A percentile compares a stretch with the other conserved stretches of the same genome.
Conservation (phyloP, 805 yeast species). For the Candida alai region DNA sequence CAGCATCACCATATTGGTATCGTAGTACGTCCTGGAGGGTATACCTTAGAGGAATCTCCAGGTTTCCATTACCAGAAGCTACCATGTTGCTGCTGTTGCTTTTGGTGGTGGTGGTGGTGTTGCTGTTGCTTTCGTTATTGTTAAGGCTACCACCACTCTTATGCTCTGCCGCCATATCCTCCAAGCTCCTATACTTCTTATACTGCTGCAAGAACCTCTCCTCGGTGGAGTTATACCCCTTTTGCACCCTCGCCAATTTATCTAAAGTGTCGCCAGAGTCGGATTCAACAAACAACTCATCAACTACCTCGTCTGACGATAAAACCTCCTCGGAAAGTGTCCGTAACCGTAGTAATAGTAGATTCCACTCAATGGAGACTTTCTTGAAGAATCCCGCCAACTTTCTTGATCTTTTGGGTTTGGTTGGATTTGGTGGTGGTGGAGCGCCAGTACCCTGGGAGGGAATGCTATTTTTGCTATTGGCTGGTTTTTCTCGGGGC, state of each 20-base stretch:
- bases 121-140: neutral
- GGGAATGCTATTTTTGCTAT: neutral
- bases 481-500: neutral
- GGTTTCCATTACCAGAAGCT: slow-evolving; percentile 13
- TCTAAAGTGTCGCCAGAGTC: slow-evolving; percentile 31
- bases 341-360: slow-evolving; percentile 29
- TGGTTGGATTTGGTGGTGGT: slow-evolving; percentile 5
- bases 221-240: slow-evolving; percentile 24
- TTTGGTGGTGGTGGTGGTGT: neutral
- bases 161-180: slow-evolving; percentile 23
- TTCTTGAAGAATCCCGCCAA: slow-evolving; percentile 31
- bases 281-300: slow-evolving; percentile 43
- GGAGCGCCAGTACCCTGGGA: slow-evolving; percentile 1
- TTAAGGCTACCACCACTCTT: neutral
- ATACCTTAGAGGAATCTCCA: slow-evolving; percentile 8
- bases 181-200: slow-evolving; percentile 28
- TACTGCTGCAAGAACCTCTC: slow-evolving; percentile 30
- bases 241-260: slow-evolving; percentile 14
- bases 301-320: slow-evolving; percentile 44
- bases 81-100: slow-evolving; percentile 12
- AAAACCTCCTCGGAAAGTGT: slow-evolving; percentile 47
- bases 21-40: slow-evolving; percentile 12
- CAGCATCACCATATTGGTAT: slow-evolving; percentile 1
- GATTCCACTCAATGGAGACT: slow-evolving; percentile 37
- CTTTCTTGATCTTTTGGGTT: slow-evolving; percentile 6